Percentiles rank a stretch among this genome's conserved stretches.
These are phyloP conservation scores for Pythium aphanidermatum DNA, from an alignment of 352 stramenopile species.

Conservation along the genomic window DNA sequence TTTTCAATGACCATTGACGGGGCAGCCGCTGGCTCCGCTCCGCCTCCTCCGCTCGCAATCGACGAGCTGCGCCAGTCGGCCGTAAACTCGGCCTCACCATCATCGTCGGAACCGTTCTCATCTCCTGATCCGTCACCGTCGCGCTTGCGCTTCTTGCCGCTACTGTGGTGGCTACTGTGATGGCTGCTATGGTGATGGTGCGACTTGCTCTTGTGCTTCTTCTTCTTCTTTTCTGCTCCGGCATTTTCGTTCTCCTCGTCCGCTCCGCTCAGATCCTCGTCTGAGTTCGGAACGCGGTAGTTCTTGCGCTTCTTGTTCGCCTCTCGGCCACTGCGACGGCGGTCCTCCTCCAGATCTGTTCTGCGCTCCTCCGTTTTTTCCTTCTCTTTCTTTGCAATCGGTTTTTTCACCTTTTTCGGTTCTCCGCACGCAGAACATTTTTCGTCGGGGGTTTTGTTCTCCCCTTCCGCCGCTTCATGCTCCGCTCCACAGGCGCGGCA, in stretches of 20 bases:
- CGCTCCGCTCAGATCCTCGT: conserved; percentile 58
- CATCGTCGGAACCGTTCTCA: conserved; percentile 1
- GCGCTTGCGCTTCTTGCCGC: conserved; percentile 19
- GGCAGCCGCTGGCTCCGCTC: neutral
- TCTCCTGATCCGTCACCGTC: neutral
- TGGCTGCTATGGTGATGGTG: conserved; percentile 5
- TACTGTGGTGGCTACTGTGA: neutral
- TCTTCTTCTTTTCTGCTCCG: conserved; percentile 18
- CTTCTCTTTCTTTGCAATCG: neutral
- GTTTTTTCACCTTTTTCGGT: neutral
- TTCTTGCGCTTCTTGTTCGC: conserved; percentile 66
- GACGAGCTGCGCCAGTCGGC: neutral
- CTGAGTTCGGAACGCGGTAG: conserved; percentile 76
- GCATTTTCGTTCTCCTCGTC: conserved; percentile 30
- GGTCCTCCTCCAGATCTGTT: neutral
- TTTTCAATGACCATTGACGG: conserved; percentile 84
- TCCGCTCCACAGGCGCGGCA: conserved; percentile 33
- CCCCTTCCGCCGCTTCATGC: conserved; percentile 12
- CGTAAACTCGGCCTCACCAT: conserved; percentile 21
- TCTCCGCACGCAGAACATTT: too few relatives aligned
- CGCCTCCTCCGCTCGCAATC: neutral
- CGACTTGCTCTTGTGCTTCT: conserved; percentile 18
- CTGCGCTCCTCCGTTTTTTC: conserved; percentile 1
- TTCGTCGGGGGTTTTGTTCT: conserved; percentile 18
- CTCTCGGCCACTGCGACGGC: conserved; percentile 59